phyloP scores from a whole-genome alignment of 176 grass and related monocot genomes.

The Zoysia pacifica region DNA sequence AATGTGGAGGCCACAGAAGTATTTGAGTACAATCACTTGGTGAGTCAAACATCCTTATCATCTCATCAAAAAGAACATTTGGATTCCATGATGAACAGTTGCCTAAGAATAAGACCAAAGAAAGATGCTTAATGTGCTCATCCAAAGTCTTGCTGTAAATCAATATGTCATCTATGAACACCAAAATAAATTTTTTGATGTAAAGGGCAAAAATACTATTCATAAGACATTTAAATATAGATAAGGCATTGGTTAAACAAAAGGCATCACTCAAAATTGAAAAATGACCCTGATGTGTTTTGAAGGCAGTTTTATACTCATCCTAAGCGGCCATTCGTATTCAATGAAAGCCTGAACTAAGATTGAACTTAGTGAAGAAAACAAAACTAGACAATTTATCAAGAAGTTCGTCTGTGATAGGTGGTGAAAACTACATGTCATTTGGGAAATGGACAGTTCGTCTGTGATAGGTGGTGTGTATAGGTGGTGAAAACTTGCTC shows the following conservation, averaged over 20 bases:
- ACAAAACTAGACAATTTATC: fast-evolving
- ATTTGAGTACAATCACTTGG: too few relatives aligned
- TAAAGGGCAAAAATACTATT: background rate
- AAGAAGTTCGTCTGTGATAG: background rate
- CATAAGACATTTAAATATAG: background rate
- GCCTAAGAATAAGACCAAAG: too few relatives aligned
- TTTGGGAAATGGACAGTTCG: too few relatives aligned
- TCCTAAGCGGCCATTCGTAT: background rate
- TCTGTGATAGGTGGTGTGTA: background rate
- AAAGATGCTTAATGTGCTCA: too few relatives aligned
- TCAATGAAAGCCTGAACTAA: background rate
- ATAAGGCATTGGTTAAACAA: background rate
- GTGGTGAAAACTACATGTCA: background rate
- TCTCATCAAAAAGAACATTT: too few relatives aligned
- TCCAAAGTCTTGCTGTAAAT: too few relatives aligned
- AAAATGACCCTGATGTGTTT: background rate
- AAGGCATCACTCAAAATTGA: background rate
- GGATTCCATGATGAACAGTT: too few relatives aligned
- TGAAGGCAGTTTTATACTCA: background rate
- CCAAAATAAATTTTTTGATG: background rate
- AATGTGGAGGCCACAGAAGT: too few relatives aligned
- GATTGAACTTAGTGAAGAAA: background rate
- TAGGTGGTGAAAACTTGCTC: background rate
- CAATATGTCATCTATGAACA: too few relatives aligned
- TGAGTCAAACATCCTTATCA: too few relatives aligned